phyloP scores from a whole-genome alignment of 371 early-diverging fungal species.

The Rhizomucor miehei region DNA sequence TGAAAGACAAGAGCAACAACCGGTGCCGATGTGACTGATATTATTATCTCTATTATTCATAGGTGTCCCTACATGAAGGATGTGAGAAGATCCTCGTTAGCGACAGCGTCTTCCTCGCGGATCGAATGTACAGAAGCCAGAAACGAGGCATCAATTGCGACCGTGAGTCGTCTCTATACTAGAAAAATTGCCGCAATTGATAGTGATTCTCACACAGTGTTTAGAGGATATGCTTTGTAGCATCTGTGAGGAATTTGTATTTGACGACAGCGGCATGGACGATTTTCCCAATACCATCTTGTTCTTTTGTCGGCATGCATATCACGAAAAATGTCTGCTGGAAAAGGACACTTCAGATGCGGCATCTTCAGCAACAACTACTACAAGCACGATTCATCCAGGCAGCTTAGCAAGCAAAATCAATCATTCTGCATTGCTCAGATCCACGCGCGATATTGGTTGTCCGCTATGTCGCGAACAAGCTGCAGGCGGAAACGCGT shows the following conservation, averaged over 20 bases:
- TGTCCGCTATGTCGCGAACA: constrained; percentile 61
- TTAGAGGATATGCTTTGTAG: constrained; percentile 60
- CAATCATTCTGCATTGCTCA: constrained; percentile 53
- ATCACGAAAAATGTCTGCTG: constrained; percentile 66
- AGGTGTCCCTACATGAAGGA: constrained; percentile 77
- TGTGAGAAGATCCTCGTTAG: constrained; percentile 83
- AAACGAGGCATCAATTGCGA: constrained; percentile 63
- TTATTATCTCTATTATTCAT: constrained; percentile 5
- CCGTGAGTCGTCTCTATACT: constrained; percentile 25
- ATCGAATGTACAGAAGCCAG: constrained; percentile 70
- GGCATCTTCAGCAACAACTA: constrained; percentile 13
- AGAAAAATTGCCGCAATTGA: neutral
- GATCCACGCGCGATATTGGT: constrained; percentile 45
- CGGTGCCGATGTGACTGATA: neutral
- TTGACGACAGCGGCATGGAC: constrained; percentile 35
- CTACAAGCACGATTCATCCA: constrained; percentile 18
- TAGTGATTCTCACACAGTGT: neutral
- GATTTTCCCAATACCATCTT: constrained; percentile 46
- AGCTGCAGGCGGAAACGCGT: constrained; percentile 48
- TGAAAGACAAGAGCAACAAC: neutral
- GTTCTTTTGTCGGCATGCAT: constrained; percentile 78
- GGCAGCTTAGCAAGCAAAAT: constrained; percentile 45
- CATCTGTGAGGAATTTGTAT: constrained; percentile 60
- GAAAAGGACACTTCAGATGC: constrained; percentile 15
- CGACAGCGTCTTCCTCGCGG: constrained; percentile 79